phyloP scores from a whole-genome alignment of 352 stramenopile species.

The Phytophthora pluvialis region DNA sequence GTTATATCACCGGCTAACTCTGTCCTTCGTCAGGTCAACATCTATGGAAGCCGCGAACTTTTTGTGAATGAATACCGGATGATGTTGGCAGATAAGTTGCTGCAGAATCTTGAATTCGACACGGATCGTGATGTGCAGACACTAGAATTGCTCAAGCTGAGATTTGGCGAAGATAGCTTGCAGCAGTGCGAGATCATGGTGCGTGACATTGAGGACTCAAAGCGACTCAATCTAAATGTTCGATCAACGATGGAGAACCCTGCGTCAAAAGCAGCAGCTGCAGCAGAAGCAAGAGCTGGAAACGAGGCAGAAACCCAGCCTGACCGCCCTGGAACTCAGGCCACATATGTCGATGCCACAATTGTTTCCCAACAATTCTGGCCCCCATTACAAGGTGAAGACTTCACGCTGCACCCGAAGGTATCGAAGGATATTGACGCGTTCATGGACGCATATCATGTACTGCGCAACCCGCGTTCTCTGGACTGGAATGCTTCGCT shows the following conservation, averaged over 20 bases:
- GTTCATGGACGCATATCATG: slow-evolving; percentile 92
- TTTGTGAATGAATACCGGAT: slow-evolving; percentile 99
- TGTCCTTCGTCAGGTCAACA: slow-evolving; percentile 77
- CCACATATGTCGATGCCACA: slow-evolving; percentile 82
- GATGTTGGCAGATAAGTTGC: slow-evolving; percentile 97
- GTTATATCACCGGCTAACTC: neutral
- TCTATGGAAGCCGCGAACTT: slow-evolving; percentile 98
- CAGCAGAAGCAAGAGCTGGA: slow-evolving; percentile 9
- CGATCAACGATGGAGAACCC: slow-evolving; percentile 46
- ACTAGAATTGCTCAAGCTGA: slow-evolving; percentile 96
- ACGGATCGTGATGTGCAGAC: slow-evolving; percentile 95
- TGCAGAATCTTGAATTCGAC: slow-evolving; percentile 94
- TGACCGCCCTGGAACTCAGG: neutral
- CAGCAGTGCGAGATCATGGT: slow-evolving; percentile 98
- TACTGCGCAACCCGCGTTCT: slow-evolving; percentile 94
- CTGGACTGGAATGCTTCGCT: slow-evolving; percentile 95
- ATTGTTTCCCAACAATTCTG: slow-evolving; percentile 98
- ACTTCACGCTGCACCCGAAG: slow-evolving; percentile 90
- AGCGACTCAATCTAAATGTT: slow-evolving; percentile 93
- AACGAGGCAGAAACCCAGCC: neutral
- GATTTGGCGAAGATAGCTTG: slow-evolving; percentile 95
- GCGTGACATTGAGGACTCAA: slow-evolving; percentile 97
- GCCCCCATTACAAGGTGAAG: slow-evolving; percentile 94
- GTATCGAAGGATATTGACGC: slow-evolving; percentile 82
- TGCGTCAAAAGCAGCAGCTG: neutral